phyloP scores from a whole-genome alignment of 805 yeast genomes.

The Torulaspora delbrueckii region DNA sequence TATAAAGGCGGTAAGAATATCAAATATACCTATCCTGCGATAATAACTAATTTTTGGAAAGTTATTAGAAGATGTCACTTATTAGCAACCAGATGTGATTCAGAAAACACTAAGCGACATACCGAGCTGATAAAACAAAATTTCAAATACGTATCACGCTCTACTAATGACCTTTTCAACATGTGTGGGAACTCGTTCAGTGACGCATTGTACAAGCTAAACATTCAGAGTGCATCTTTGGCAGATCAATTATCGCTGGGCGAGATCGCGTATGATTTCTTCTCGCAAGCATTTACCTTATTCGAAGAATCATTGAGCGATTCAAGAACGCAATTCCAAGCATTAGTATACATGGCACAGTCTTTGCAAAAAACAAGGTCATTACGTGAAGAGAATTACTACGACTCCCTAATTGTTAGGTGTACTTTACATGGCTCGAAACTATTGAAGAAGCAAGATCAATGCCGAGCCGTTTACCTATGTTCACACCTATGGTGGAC shows the following conservation, averaged over 20 bases:
- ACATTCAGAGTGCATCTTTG: constrained; percentile 62
- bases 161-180: constrained; percentile 59
- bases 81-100: constrained; percentile 18
- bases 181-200: constrained; percentile 27
- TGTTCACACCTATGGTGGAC: constrained; percentile 97
- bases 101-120: constrained; percentile 18
- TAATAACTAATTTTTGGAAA: constrained; percentile 57
- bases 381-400: constrained; percentile 42
- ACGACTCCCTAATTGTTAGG: constrained; percentile 77
- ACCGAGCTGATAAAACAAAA: constrained; percentile 40
- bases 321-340: constrained; percentile 50
- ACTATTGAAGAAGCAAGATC: constrained; percentile 86
- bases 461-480: constrained; percentile 78
- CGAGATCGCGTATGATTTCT: constrained; percentile 79
- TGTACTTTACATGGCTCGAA: constrained; percentile 85
- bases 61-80: constrained; percentile 48
- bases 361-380: constrained; percentile 49
- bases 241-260: constrained; percentile 74
- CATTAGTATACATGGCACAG: constrained; percentile 47
- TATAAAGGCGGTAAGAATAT: constrained; percentile 47
- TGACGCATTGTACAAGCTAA: constrained; percentile 39
- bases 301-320: constrained; percentile 65
- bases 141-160: constrained; percentile 70
- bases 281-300: constrained; percentile 78
- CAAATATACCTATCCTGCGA: constrained; percentile 68